Conservation (phyloP, 805 yeast genomes). For the Candida adriatica region DNA sequence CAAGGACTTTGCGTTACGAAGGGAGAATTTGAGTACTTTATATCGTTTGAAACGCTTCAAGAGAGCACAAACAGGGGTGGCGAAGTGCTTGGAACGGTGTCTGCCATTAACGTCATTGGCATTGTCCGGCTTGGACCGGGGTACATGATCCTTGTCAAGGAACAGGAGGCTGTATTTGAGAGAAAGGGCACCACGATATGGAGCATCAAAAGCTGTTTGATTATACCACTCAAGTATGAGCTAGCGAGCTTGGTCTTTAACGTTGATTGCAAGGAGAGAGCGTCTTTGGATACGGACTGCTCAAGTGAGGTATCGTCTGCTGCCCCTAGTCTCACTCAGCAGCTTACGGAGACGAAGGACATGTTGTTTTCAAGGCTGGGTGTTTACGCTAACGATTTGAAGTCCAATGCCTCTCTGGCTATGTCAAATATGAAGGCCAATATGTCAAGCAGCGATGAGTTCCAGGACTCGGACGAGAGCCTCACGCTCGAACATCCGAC, state of each 20-base stretch:
- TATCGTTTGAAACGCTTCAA: too few relatives aligned
- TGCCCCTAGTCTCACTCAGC: conserved; percentile 2
- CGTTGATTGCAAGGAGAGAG: too few relatives aligned
- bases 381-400: conserved; percentile 21
- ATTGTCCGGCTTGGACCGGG: conserved; percentile 22
- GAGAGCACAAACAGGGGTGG: too few relatives aligned
- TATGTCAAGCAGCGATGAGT: conserved; percentile 5
- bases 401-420: conserved; percentile 20
- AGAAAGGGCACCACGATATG: conserved; percentile 12
- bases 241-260: conserved; percentile 13
- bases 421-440: conserved; percentile 12
- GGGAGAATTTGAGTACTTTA: too few relatives aligned
- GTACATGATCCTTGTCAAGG: conserved; percentile 14
- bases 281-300: too few relatives aligned
- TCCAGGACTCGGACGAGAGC: neutral
- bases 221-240: conserved; percentile 20
- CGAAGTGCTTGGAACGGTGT: conserved; percentile 8
- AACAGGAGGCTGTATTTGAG: conserved; percentile 13
- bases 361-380: conserved; percentile 22
- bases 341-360: conserved; percentile 13
- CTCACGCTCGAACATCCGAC: neutral
- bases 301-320: too few relatives aligned
- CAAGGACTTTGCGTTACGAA: too few relatives aligned
- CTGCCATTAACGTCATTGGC: conserved; percentile 16
- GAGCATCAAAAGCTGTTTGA: conserved; percentile 15